Base-by-base conservation (phyloP, 768 basidiomycete genomes). In the Pulveroboletus sp. region DNA sequence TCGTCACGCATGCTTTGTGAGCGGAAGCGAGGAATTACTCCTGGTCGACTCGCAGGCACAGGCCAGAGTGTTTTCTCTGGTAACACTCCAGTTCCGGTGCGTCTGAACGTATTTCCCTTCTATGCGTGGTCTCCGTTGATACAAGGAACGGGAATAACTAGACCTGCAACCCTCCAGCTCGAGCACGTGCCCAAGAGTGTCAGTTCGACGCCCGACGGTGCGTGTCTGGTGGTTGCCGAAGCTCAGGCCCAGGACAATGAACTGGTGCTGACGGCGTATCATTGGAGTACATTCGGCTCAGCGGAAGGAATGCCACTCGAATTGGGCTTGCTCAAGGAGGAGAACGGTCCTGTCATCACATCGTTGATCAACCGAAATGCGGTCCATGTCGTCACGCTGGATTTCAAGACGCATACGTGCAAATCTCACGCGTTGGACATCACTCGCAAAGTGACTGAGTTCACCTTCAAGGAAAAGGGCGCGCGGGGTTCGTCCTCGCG, bases 241-340 rank as follows among this genome's bases (percentile, higher is more conserved):
- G n/a, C n/a, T 6, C 65, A 71, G 31, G 42, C 44, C 2, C 43
- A 57, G 24, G 53, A 22, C 24, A 50, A 5, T 30, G 43, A 38
- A 41, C 19, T 62, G 41, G 22, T 30, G 1, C 17, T 77, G 6
- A 70, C 64, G 3, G 74, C 74, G 0, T 81, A 76, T 54, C 83
- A 83, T 54, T 81, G 76, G 78, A 67, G 64, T 10, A 78, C 79
- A 1, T 81, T 84, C 49, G 83, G 82, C 3, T 74, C 77, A 0
- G 65, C 71, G 0, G 57, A 67, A 12, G 81, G 80, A 17, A 75
- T 74, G 16, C 16, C 26, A 0, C 57, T 80, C 0, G 57, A 70
- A 14, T 47, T 76, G 20, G 67, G 62, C 0, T 53, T 55, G 0
- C 54, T 66, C n/a, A 48, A 57, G 6, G 42, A 53, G 7, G 58